A percentile compares a stretch with the other conserved stretches of the same genome.
These are phyloP conservation scores for Berberis vulgaris DNA, from an alignment of 164 flowering plant genomes.

Conservation along the genomic window DNA sequence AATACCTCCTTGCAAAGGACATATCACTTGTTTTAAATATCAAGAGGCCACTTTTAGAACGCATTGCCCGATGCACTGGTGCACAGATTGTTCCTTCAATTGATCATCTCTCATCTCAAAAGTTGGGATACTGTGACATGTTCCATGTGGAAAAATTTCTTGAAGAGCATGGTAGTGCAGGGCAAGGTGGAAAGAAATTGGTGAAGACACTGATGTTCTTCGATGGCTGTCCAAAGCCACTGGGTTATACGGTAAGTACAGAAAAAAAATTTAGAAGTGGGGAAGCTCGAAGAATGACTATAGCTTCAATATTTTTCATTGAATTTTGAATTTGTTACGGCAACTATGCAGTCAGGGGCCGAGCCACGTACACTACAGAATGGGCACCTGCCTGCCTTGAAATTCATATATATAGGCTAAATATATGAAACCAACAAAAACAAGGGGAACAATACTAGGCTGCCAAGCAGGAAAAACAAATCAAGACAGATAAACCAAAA, in stretches of 20 bases:
- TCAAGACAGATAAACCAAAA: no score
- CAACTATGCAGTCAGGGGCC: no score
- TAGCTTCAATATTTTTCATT: no score
- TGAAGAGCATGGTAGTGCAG: conserved; percentile 84
- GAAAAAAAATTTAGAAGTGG: not conserved
- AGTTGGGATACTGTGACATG: conserved; percentile 71
- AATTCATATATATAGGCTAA: no score
- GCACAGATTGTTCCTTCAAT: conserved; percentile 85
- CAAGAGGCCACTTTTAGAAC: conserved; percentile 85
- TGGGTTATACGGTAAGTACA: conserved; percentile 83
- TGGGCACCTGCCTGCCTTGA: no score
- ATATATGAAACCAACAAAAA: no score
- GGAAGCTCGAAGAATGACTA: no score
- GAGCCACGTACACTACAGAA: no score
- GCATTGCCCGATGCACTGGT: conserved; percentile 92
- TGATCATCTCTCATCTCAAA: conserved; percentile 71
- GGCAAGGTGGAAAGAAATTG: conserved; percentile 71
- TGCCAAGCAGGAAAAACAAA: no score
- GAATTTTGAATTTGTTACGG: no score
- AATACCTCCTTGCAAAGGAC: conserved; percentile 75
- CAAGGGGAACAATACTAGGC: no score
- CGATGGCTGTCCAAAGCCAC: conserved; percentile 92
- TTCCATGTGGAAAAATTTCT: conserved; percentile 70
- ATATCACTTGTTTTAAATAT: conserved; percentile 89
- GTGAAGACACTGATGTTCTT: conserved; percentile 85